Conservation (phyloP, 306 rosid genomes). For the Ziziphus jujuba region DNA sequence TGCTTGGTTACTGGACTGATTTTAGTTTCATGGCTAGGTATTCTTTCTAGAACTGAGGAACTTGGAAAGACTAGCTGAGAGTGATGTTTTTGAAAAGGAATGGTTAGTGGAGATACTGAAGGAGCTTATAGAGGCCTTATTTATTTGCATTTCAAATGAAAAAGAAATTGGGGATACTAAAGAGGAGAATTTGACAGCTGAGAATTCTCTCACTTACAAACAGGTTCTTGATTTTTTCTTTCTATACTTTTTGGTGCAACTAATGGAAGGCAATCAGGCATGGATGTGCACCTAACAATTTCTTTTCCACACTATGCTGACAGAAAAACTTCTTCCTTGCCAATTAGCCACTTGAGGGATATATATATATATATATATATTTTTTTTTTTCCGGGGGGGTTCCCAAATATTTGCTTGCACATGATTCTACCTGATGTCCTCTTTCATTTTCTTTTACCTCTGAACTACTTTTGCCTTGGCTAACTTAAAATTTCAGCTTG, state of each 20-base stretch:
- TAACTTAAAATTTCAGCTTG: no score
- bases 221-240: conserved; percentile 44
- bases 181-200: conserved; percentile 34
- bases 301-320: no score
- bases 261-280: no score
- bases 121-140: conserved; percentile 52
- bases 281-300: no score
- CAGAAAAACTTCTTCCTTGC: no score
- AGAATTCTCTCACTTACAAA: conserved; percentile 31
- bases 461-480: no score
- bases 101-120: conserved; percentile 63
- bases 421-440: no score
- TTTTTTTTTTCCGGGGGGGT: no score
- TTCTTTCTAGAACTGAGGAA: conserved; percentile 67
- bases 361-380: no score
- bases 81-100: conserved; percentile 45
- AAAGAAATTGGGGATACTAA: conserved; percentile 34
- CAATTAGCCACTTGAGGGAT: no score
- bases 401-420: no score
- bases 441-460: no score
- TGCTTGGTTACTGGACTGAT: neutral
- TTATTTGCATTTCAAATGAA: conserved; percentile 56
- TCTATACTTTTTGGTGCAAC: neutral
- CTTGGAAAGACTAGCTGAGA: conserved; percentile 55
- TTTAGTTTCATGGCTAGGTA: conserved; percentile 30